Evolutionary conservation across 495 filamentous ascomycete genomes (phyloP).

Genomic region (Aspergillus biplanus): DNA sequence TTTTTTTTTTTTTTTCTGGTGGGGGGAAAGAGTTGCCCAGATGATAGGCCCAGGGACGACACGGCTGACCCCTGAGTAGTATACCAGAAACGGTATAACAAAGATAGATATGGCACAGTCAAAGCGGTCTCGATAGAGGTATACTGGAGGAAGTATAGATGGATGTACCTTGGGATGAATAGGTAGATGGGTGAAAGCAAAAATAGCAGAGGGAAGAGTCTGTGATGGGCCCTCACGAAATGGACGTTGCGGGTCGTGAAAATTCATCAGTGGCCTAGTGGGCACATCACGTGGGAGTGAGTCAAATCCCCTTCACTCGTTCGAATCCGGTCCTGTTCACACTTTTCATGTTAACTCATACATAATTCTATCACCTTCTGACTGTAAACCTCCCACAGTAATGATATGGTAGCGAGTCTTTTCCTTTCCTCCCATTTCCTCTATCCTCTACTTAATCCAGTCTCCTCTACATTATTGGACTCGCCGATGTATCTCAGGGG

Average conservation of each 20-base stretch:
- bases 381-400: too few species aligned
- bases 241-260: constrained; percentile 20
- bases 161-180: background rate
- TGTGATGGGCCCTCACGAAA: constrained; percentile 18
- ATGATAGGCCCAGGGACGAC: background rate
- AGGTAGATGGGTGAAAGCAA: background rate
- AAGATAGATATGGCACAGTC: background rate
- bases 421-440: too few species aligned
- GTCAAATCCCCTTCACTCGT: constrained; percentile 5
- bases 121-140: background rate
- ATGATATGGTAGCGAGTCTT: too few species aligned
- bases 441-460: too few species aligned
- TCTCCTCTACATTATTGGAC: too few species aligned
- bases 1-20: background rate
- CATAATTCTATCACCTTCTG: too few species aligned
- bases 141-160: background rate
- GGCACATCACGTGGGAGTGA: constrained; percentile 29
- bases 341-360: too few species aligned
- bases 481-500: too few species aligned
- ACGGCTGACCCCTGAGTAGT: background rate
- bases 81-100: background rate
- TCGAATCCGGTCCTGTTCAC: constrained; percentile 22
- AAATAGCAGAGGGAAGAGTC: constrained; percentile 16
- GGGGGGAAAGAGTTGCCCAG: background rate
- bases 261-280: constrained; percentile 33